phyloP scores from a whole-genome alignment of 2,329 filamentous ascomycete genomes.

The Grosmannia serpens region DNA sequence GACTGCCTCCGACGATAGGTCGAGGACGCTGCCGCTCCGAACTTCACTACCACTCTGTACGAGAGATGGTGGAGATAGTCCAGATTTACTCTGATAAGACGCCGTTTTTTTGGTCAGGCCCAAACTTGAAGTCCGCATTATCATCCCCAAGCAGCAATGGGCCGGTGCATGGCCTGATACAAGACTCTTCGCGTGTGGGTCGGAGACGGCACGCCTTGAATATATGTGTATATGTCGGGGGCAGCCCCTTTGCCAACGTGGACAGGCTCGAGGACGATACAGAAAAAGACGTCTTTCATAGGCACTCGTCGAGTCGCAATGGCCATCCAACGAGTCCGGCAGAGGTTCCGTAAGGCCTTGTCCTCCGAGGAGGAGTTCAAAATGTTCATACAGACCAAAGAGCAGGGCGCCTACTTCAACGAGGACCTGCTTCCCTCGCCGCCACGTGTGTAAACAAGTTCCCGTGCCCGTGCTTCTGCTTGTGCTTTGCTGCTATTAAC shows the following conservation, averaged over 20 bases:
- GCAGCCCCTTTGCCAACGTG: not conserved
- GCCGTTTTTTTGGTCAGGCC: not conserved
- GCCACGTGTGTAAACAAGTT: conserved; percentile 2
- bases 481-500: not conserved
- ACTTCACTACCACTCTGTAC: not conserved
- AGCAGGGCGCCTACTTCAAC: conserved; percentile 14
- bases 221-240: not conserved
- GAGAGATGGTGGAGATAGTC: too few species aligned
- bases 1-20: not conserved
- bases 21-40: not conserved
- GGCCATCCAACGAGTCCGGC: not conserved
- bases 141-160: not conserved
- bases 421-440: conserved; percentile 16
- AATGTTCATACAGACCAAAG: conserved; percentile 4
- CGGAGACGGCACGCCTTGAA: not conserved
- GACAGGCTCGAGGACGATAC: not conserved
- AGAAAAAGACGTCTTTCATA: not conserved
- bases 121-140: not conserved
- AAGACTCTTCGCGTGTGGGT: not conserved
- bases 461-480: too few species aligned
- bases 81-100: not conserved
- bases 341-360: conserved; percentile 2
- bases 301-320: not conserved
- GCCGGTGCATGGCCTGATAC: not conserved
- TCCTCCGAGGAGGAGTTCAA: conserved; percentile 6